Evolutionary conservation across 1,284 basidiomycete species (phyloP), one percentile per base, ranked within the genome.

Genomic region (Ganoderma lingzhi): DNA sequence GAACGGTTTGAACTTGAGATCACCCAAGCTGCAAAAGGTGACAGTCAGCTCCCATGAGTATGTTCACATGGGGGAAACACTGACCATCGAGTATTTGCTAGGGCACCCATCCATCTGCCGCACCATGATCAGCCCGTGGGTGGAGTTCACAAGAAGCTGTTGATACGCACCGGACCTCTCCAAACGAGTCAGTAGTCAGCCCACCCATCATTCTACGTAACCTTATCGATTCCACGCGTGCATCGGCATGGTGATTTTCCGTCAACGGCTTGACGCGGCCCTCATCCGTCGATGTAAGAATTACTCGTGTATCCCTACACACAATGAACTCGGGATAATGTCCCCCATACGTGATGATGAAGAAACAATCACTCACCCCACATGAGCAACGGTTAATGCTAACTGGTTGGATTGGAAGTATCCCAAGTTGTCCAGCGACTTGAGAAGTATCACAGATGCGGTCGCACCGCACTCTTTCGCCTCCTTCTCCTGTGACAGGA

Each of bases 101-200:
- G 84, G 1, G 92, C 95, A 9, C 97, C 97, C 93, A 98, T 98
- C 96, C 96, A 99, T 55, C 94, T 93, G 44, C 12, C 9, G 44
- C 32, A 51, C 8, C 5, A 37, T 67, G 28, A 62, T 63, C 67
- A 42, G 39, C 8, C 30, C 44, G 71, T 15, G 28, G 41, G 71
- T 15, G 28, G 41, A 71, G 67, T n/a, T 56, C 17, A 60, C 35
- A 35, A 59, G n/a, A 35, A 30, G n/a, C 37, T 35, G n/a, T 6
- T 0, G 28, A 15, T 28, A 41, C 85, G 72, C 76, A 93, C 92
- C 96, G 85, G 55, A 92, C 90, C 84, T 99, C 97, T 42, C 98
- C 97, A 77, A 96, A 99, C 4, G 95, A 96, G 79, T 99, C 97
- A 5, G 95, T 95, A 60, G 98, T 93, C 37, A 98, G 82, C 1